A percentile compares a stretch with the other conserved stretches of the same genome.
phyloP scores from a whole-genome alignment of 2,329 filamentous ascomycete genomes.

The Daldinia eschscholtzii region DNA sequence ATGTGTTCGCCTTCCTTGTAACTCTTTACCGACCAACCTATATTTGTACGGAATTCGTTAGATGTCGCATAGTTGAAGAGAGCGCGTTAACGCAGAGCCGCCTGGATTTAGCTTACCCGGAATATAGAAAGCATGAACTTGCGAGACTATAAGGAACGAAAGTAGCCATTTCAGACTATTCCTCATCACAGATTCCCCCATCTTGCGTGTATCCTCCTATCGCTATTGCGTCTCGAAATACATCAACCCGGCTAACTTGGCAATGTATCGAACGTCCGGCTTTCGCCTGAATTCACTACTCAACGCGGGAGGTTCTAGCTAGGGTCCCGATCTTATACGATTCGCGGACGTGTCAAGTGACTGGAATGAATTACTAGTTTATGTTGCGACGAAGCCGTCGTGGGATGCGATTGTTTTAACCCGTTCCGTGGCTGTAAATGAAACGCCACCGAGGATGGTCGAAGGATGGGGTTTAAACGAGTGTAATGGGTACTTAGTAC shows the following conservation, averaged over 20 bases:
- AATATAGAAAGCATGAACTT: conserved; percentile 81
- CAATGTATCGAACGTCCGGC: conserved; percentile 3
- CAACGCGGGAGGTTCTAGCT: background rate
- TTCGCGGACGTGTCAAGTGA: conserved; percentile 6
- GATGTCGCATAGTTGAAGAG: conserved; percentile 32
- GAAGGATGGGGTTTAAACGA: conserved; percentile 57
- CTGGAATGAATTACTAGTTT: conserved; percentile 30
- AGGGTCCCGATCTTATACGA: conserved; percentile 19
- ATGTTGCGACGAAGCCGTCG: conserved; percentile 31
- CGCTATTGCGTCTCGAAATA: conserved; percentile 38
- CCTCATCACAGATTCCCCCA: conserved; percentile 43
- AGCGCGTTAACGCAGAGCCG: conserved; percentile 18
- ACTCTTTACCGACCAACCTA: conserved; percentile 84
- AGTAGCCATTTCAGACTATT: conserved; percentile 60
- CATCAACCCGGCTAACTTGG: conserved; percentile 46
- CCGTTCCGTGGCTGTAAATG: conserved; percentile 31
- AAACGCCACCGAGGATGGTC: conserved; percentile 34
- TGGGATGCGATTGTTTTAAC: conserved; percentile 19
- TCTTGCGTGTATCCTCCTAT: conserved; percentile 39
- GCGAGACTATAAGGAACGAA: conserved; percentile 61
- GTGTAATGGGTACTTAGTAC: conserved; percentile 68
- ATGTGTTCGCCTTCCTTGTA: conserved; percentile 82
- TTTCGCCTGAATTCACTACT: conserved; percentile 20
- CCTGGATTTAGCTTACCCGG: conserved; percentile 71
- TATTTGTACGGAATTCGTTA: conserved; percentile 26